Base-by-base conservation (phyloP, 805 yeast species). In the Torulaspora franciscae region DNA sequence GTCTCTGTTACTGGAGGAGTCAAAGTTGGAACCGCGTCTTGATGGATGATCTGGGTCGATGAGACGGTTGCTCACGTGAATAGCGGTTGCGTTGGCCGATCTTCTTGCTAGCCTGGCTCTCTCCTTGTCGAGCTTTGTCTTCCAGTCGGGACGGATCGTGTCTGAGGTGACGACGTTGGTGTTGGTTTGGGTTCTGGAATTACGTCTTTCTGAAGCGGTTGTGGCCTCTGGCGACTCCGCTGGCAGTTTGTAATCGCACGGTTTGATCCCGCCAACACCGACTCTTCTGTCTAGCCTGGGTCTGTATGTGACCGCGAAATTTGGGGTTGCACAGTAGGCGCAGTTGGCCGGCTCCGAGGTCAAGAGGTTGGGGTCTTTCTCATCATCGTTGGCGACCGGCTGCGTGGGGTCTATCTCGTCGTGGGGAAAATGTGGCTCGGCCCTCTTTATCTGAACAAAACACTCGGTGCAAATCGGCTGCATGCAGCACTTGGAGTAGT, bases 381-480 rank as follows among this genome's bases (percentile, higher is more conserved):
- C 55, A 23, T 60, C 64, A 27, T 65, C 67, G 39, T 55, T 54
- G 13, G 50, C 33, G 8, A 45, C 53, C 14, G 59, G 59, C 23
- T 58, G 48, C 4, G 59, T 57, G 5, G 61, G 62, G 29, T 59
- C 63, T 1, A 54, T 49, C 40, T 75, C 79, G 51, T 83, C 91
- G 59, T 88, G 95, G 1, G 96, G 96, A 27, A 89, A 87, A 66
- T 91, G 98, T 0, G 99, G 98, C 8, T 87, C 95, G 0, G 56
- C 55, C 42, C 99, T 75, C 64, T 86, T 88, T 62, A 91, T 89
- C 65, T 91, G 97, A 8, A 91, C 97, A 75, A 91, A 93, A 62
- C 99, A 91, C 66, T 91, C 98, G 1, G 96, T 77, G 67, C 99
- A 93, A 15, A 91, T 89, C 1, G 95, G 90, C 63, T 91, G 98